Evolutionary conservation across 2,329 filamentous ascomycete species (phyloP), one percentile per base, ranked within the genome.

Genomic region (Colletotrichum sojae): DNA sequence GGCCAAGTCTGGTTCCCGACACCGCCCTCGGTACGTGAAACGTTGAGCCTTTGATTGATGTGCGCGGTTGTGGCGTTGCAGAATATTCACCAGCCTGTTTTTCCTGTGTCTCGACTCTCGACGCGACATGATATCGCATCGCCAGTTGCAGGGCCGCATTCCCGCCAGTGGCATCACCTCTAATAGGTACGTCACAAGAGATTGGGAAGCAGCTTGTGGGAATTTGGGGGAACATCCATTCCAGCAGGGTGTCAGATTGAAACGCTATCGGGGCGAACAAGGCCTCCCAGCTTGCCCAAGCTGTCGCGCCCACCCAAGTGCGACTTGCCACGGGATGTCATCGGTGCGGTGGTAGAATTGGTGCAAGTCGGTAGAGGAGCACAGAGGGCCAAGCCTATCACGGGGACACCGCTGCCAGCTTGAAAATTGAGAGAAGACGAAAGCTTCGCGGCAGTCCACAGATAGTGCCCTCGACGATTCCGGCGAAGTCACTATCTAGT

Each of bases 231-330:
- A n/a, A 36, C 25, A 48, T 52, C 51, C 62, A 61, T 67, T 66
- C 67, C 67, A 61, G 31, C 27, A 43, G 51, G 31, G 62, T 66
- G 25, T 56, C 55, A 56, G 25, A 39, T 48, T 67, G 62, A 69
- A 66, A 69, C 67, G 62, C 55, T 15, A n/a, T 5, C 46, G 13
- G 36, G 15, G 55, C 43, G 25, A 31, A 40, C 55, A 59, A 48
- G 31, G 27, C 48, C 25, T n/a, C 12, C 36, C 27, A 25, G 27
- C 15, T 16, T 20, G 31, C 31, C 31, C 31, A 36, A 36, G 31
- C 31, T 27, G 36, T 51, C 40, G n/a, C 40, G 45, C 46, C 22
- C 36, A 39, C 55, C 55, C 62, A 56, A 39, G 43, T 52, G 12
- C 22, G 40, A 10, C 51, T 66, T 51, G 31, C 49, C 49, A 60